Base-by-base conservation (phyloP, 768 basidiomycete genomes). In the Clavulina sp. region DNA sequence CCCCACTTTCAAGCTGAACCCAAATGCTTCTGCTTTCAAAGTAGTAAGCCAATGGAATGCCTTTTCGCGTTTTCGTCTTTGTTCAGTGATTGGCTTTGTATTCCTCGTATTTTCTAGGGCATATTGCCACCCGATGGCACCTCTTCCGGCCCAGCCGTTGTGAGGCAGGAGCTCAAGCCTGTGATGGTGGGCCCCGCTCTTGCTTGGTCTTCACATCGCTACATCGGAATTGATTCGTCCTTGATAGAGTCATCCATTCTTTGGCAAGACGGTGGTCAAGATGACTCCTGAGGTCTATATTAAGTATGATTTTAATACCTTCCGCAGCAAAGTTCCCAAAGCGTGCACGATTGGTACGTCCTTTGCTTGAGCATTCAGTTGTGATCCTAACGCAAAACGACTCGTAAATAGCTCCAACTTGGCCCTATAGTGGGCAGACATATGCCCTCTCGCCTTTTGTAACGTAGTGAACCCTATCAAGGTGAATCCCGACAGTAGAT, bases 271-370 rank as follows among this genome's bases (percentile, higher is more conserved):
- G 31, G 63, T 70, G 19, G 60, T 64, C 23, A 88, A 88, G 73
- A 85, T 83, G 67, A 74, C 72, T 50, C 61, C 73, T 2, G 72
- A 76, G 23, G 81, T 92, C 32, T 81, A 87, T 62, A 76, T 93
- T 65, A 87, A 93, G 68, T 88, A 95, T 59, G 93, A 96, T 62
- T 99, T 99, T 63, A 95, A 92, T 64, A 91, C 93, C 16, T 95
- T 93, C 76, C 87, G 81, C 60, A 75, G 76, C 61, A 86, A 86
- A 63, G 78, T 89, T 26, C 74, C 70, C 5, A 84, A 86, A 50
- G 76, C 89, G 4, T 66, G 73, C 24, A 73, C 77, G 61, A 74
- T 87, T 56, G 65, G 89, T 92, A 63, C 59, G 88, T 75, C 9
- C 24, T 32, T 4, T 34, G 4, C 36, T 51, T 28, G 2, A n/a